Percentiles rank a stretch among this genome's conserved stretches.
Conservation (phyloP, 2,329 filamentous ascomycete species). For the Aspergillus uvarum region DNA sequence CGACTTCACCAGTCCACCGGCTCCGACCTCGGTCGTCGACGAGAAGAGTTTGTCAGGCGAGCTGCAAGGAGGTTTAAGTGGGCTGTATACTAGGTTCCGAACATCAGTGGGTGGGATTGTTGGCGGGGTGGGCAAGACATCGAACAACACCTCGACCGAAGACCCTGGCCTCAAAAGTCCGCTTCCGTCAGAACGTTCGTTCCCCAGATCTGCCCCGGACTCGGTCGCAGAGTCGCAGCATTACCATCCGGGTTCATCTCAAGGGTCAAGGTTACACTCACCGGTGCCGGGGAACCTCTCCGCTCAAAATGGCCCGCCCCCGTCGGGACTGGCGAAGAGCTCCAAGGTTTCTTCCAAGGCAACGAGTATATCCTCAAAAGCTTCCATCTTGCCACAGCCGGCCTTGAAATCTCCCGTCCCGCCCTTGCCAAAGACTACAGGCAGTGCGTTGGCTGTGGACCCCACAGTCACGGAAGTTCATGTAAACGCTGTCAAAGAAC, state of each 20-base stretch:
- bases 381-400: constrained; percentile 39
- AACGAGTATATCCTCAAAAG: constrained; percentile 44
- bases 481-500: constrained; percentile 38
- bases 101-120: constrained; percentile 71
- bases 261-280: constrained; percentile 40
- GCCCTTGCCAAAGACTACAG: constrained; percentile 36
- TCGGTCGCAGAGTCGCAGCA: constrained; percentile 25
- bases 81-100: constrained; percentile 80
- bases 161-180: constrained; percentile 27
- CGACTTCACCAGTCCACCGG: constrained; percentile 70
- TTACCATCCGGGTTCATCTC: constrained; percentile 33
- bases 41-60: constrained; percentile 70
- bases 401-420: constrained; percentile 40
- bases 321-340: constrained; percentile 28
- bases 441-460: constrained; percentile 40
- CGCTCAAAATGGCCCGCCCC: constrained; percentile 27
- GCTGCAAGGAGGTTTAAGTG: constrained; percentile 80
- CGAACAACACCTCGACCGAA: constrained; percentile 30
- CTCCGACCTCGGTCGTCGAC: constrained; percentile 64
- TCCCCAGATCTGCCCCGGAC: constrained; percentile 28
- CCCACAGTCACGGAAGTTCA: constrained; percentile 49
- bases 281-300: constrained; percentile 32
- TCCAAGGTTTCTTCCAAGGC: constrained; percentile 45
- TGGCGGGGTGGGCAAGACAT: constrained; percentile 33
- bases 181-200: constrained; percentile 25